Conservation (phyloP, 768 basidiomycete genomes). For the Termitomyces sp. region DNA sequence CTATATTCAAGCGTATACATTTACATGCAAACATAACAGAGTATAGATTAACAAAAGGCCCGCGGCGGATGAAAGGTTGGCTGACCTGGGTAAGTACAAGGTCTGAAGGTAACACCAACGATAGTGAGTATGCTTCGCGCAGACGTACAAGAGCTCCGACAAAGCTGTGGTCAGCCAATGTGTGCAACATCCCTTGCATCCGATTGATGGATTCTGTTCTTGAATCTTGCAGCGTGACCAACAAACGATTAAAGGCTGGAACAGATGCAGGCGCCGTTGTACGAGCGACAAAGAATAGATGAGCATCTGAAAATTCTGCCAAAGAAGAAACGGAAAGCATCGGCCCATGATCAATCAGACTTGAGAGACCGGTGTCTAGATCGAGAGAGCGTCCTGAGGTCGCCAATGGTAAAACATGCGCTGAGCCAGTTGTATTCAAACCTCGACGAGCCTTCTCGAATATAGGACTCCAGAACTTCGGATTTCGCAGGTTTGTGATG, state of each 20-base stretch:
- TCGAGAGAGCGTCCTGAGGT: conserved; percentile 39
- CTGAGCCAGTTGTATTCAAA: conserved; percentile 6
- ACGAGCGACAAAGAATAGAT: conserved; percentile 31
- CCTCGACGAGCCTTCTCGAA: conserved; percentile 36
- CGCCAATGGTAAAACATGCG: conserved; percentile 6
- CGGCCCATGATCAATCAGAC: conserved; percentile 33
- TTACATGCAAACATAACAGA: conserved; percentile 13
- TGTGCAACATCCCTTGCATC: conserved; percentile 13
- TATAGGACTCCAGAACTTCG: conserved; percentile 10
- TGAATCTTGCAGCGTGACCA: conserved; percentile 10
- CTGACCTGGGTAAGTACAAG: conserved; percentile 41
- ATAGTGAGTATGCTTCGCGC: conserved; percentile 16
- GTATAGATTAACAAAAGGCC: conserved; percentile 17
- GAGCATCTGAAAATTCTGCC: conserved; percentile 15
- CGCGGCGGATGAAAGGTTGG: conserved; percentile 14
- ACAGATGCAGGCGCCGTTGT: conserved; percentile 25
- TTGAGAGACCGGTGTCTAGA: conserved; percentile 42
- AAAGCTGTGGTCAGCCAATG: conserved; percentile 15
- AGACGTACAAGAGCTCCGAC: conserved; percentile 12
- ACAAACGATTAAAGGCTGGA: conserved; percentile 23
- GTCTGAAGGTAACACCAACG: conserved; percentile 27
- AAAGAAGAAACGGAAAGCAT: conserved; percentile 20
- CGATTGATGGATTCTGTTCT: conserved; percentile 2
- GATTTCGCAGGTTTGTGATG: conserved; percentile 4
- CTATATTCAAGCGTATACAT: conserved; percentile 26